Conservation (phyloP, 495 filamentous ascomycete species). For the Sordaria brevicollis region DNA sequence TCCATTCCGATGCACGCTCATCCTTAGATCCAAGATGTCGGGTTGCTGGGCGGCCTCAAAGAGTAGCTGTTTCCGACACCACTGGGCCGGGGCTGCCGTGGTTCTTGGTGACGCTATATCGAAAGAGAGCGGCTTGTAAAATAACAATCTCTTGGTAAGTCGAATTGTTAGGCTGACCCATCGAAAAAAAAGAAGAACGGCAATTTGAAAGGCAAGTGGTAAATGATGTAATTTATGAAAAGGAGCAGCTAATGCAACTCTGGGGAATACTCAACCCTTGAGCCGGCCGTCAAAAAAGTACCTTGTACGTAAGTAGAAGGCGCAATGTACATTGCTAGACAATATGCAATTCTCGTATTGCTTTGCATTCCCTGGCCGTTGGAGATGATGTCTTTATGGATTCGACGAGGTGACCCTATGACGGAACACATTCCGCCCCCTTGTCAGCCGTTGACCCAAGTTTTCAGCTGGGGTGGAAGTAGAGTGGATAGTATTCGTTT, state of each 20-base stretch:
- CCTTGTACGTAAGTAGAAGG: neutral
- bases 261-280: neutral
- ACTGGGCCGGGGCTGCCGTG: neutral
- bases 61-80: neutral
- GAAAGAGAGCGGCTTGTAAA: neutral
- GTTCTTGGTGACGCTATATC: neutral
- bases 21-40: neutral
- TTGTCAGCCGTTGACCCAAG: neutral
- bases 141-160: neutral
- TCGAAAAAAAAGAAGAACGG: neutral
- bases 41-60: neutral
- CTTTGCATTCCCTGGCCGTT: neutral
- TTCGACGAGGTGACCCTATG: neutral
- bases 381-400: neutral
- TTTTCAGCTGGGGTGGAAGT: neutral
- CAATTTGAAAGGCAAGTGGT: neutral
- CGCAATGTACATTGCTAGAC: neutral
- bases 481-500: neutral
- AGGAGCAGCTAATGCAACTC: neutral
- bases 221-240: neutral
- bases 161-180: neutral
- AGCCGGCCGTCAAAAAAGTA: neutral
- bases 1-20: neutral
- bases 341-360: neutral
- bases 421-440: neutral